Base-by-base conservation (phyloP, 805 yeast species). In the Jamesozyma hellenica region DNA sequence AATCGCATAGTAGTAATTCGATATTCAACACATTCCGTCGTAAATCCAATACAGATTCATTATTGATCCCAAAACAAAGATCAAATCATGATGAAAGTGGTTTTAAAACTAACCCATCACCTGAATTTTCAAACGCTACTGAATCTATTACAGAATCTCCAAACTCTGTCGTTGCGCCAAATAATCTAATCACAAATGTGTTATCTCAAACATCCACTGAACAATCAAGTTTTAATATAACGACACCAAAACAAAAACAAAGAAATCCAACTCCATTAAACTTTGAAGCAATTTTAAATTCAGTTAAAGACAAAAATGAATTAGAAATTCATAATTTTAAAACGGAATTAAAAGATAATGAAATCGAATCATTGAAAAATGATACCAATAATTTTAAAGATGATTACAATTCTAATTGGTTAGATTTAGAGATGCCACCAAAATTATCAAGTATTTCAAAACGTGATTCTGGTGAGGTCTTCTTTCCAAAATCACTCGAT, bases 401-500 rank as follows among this genome's bases (percentile, higher is more conserved):
- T 11, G 35, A 32, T 13, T 4, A 21, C 4, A 16, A 5, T n/a
- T 12, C 5, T 4, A 13, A 32, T 10, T 14, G 15, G 16, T 10
- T 15, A n/a, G 32, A 29, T 5, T n/a, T 15, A 17, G 23, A 14
- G 33, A 16, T 8, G 6, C 36, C 32, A 16, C 26, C 35, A 7
- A 28, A 7, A 23, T 19, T 36, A 16, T 9, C 15, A 15, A 35
- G 32, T 14, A 7, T 25, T 9, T 27, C 28, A 15, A 58, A 49
- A 34, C 48, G 61, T 9, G 68, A 66, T 42, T 57, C 63, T 4
- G 78, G 79, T 19, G 79, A 81, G 41, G 74, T 77, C 0, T 57
- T 82, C 19, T 83, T 83, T 56, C 94, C 94, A 0, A 82, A 78
- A 53, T 72, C 76, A 2, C 63, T 83, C 26, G 79, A 71, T 42